Conservation (phyloP, 2,329 filamentous ascomycete species). For the Scedosporium apiospermum region DNA sequence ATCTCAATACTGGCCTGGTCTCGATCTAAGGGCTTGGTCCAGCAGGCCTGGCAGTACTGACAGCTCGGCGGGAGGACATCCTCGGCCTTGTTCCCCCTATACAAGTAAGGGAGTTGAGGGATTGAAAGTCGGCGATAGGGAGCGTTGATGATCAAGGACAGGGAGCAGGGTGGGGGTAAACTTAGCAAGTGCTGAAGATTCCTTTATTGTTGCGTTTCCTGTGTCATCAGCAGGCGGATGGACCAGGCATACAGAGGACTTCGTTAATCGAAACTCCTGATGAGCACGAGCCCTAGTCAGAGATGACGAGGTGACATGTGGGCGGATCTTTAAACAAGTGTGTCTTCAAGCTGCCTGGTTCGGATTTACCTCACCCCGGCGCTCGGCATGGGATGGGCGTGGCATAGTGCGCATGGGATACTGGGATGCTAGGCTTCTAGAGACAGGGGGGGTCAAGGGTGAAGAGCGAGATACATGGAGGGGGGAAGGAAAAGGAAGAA, state of each 20-base stretch:
- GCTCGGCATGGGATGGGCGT: neutral
- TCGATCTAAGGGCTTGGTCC: no score
- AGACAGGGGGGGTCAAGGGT: neutral
- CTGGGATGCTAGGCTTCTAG: neutral
- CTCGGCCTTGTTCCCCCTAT: no score
- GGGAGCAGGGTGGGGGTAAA: neutral
- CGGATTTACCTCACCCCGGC: neutral
- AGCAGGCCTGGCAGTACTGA: neutral
- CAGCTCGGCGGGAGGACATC: no score
- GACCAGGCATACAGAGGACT: conserved; percentile 1
- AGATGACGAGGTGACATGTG: conserved; percentile 1
- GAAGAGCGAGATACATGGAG: neutral
- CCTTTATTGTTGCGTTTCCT: conserved; percentile 5
- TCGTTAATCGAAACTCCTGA: conserved; percentile 4
- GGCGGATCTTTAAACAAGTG: neutral
- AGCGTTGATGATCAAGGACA: neutral
- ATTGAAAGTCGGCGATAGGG: no score
- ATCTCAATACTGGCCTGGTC: neutral
- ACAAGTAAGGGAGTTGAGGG: no score
- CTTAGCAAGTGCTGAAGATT: neutral
- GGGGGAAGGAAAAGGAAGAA: neutral
- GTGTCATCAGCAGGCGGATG: conserved; percentile 4
- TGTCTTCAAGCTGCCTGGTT: neutral
- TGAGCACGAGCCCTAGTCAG: conserved; percentile 1
- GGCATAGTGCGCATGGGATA: neutral